Conservation (phyloP, 2,329 filamentous ascomycete species). For the Aspergillus clavatus region DNA sequence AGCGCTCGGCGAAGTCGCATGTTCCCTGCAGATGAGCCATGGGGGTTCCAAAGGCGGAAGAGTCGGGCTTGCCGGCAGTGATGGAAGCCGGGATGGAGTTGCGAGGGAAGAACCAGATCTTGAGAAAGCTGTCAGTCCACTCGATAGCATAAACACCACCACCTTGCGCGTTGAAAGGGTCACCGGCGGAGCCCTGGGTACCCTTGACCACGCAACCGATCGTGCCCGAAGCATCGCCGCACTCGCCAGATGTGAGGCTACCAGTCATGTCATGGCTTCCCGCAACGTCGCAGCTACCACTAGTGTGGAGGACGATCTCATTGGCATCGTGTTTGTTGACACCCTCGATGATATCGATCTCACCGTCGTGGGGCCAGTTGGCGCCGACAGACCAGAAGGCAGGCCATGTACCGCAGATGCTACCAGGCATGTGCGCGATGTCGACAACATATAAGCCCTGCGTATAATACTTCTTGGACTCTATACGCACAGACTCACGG, state of each 20-base stretch:
- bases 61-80: conserved; percentile 39
- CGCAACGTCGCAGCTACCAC: conserved; percentile 39
- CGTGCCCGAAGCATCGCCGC: conserved; percentile 40
- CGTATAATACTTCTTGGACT: conserved; percentile 42
- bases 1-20: conserved; percentile 39
- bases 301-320: conserved; percentile 48
- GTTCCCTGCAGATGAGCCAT: conserved; percentile 42
- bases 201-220: conserved; percentile 41
- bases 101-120: conserved; percentile 51
- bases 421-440: conserved; percentile 45
- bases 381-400: conserved; percentile 44
- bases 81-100: conserved; percentile 44
- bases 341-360: conserved; percentile 52
- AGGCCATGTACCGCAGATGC: conserved; percentile 49
- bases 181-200: conserved; percentile 45
- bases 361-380: conserved; percentile 41
- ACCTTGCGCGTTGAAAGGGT: conserved; percentile 48
- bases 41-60: conserved; percentile 43
- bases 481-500: conserved; percentile 44
- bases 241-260: conserved; percentile 44
- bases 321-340: conserved; percentile 44
- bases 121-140: conserved; percentile 43
- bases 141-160: conserved; percentile 50
- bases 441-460: conserved; percentile 46
- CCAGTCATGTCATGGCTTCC: conserved; percentile 47